Base-by-base conservation (phyloP, 371 early-diverging fungal genomes). In the Blastocladiella emersonii region DNA sequence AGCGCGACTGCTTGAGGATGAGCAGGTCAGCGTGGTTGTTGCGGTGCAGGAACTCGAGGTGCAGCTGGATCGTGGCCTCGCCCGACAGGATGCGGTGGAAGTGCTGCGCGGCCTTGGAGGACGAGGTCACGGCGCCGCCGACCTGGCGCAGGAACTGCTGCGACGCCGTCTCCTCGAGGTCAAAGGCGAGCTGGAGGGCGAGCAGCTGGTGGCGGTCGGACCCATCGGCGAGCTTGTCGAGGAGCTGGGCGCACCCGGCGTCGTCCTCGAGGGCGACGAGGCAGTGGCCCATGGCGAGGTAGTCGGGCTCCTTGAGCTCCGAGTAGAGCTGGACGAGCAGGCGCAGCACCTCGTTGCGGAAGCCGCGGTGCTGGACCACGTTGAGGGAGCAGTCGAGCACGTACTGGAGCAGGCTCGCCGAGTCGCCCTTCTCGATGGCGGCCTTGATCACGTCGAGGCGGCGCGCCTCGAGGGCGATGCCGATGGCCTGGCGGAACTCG, bases 181-280 rank as follows among this genome's bases (percentile, higher is more conserved):
- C 98, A 71, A 98, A 98, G 1, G 94, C 93, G 60, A 98, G 87
- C 78, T 98, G 97, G 70, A 89, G 93, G 17, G 93, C 95, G 72
- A 96, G 72, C 62, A 78, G 63, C 59, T 85, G 75, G 67, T 70
- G 45, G 74, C 80, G 57, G 37, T 44, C 15, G 37, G 44, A 60
- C 44, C 79, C 76, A 55, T 72, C 66, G 49, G 85, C 71, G 61
- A 97, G 77, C 23, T 71, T 75, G 63, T 79, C 70, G 55, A 95
- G 74, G 61, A 95, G 71, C 32, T 83, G 77, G 32, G 92, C 88
- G 49, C 88, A 84, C 32, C 82, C 78, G 3, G 67, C 56, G 15
- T 86, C 74, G 66, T 90, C 88, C 66, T 92, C 89, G 62, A 97
- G 77, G 68, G 91, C 89, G 21, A 95, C 87, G 45, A 92, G 81